Conservation (phyloP, 495 filamentous ascomycete species). For the Chaetomium tenue region DNA sequence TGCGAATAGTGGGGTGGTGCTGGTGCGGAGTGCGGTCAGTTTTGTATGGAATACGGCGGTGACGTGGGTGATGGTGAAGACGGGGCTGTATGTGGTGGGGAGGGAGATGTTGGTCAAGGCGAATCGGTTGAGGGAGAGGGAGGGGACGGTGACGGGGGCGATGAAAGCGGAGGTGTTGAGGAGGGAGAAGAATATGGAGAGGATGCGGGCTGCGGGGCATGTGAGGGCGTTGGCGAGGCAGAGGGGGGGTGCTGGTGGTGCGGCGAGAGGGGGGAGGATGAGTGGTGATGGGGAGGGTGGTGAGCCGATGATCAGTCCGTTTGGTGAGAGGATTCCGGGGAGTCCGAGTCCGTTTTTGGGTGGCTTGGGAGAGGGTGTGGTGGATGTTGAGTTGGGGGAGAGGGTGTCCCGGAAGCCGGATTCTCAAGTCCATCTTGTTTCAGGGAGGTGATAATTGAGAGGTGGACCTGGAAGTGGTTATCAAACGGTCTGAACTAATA, state of each 20-base stretch:
- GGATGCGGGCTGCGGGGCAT: conserved; percentile 25
- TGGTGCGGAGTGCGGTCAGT: conserved; percentile 20
- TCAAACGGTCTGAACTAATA: too few relatives aligned
- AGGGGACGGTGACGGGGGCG: conserved; percentile 23
- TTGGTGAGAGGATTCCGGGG: conserved; percentile 6
- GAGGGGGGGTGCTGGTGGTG: conserved; percentile 2
- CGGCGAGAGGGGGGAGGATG: neutral
- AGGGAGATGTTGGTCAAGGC: conserved; percentile 19
- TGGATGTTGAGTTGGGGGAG: conserved; percentile 27
- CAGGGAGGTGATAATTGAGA: neutral
- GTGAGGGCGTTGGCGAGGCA: conserved; percentile 18
- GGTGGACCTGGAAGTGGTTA: neutral
- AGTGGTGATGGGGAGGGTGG: neutral
- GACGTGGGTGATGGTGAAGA: conserved; percentile 27
- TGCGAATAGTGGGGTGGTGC: conserved; percentile 20
- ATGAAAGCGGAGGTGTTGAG: conserved; percentile 33
- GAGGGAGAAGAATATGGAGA: conserved; percentile 28
- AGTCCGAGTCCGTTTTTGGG: conserved; percentile 22
- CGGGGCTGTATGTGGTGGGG: conserved; percentile 26
- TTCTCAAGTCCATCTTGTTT: conserved; percentile 22
- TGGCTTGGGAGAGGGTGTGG: neutral
- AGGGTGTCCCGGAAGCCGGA: conserved; percentile 17
- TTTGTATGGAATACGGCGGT: conserved; percentile 24
- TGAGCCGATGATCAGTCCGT: conserved; percentile 16
- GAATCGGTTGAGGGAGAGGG: conserved; percentile 20